These are phyloP conservation scores for Globisporangium perplexum DNA, from an alignment of 352 stramenopile species.

Conservation along the genomic window DNA sequence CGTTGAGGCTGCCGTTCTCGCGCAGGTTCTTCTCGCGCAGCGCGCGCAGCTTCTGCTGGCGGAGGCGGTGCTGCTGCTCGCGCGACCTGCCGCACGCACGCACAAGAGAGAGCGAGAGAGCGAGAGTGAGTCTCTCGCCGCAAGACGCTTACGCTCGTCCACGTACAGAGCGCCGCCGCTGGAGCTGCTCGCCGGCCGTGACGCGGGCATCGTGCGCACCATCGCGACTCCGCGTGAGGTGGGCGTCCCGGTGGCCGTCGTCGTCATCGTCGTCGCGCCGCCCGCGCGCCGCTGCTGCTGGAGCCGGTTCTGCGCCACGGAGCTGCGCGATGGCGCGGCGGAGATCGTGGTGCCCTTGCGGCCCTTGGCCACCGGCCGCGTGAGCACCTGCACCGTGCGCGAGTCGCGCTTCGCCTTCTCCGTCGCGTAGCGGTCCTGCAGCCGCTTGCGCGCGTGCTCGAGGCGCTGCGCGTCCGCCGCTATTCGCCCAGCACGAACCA, in stretches of 20 bases:
- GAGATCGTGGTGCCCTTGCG: slow-evolving; percentile 59
- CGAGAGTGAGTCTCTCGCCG: neutral
- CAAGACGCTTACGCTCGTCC: too few relatives aligned
- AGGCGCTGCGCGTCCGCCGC: slow-evolving; percentile 34
- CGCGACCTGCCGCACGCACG: slow-evolving; percentile 24
- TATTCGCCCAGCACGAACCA: neutral
- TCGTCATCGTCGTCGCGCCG: slow-evolving; percentile 18
- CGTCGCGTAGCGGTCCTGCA: slow-evolving; percentile 73
- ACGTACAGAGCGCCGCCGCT: slow-evolving; percentile 3
- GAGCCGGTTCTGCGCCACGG: slow-evolving; percentile 30
- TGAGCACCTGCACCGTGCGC: slow-evolving; percentile 70
- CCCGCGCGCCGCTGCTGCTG: slow-evolving; percentile 23
- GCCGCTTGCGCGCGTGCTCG: slow-evolving; percentile 61
- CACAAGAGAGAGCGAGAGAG: slow-evolving; percentile 2
- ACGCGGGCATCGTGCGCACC: slow-evolving; percentile 4
- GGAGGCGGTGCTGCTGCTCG: slow-evolving; percentile 52
- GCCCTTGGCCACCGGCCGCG: slow-evolving; percentile 42
- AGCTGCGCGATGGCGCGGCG: slow-evolving; percentile 47
- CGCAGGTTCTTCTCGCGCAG: slow-evolving; percentile 18
- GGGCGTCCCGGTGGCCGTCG: slow-evolving; percentile 11
- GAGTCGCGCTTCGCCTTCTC: slow-evolving; percentile 68
- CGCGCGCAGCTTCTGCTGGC: slow-evolving; percentile 24
- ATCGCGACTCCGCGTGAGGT: slow-evolving; percentile 11
- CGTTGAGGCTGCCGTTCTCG: slow-evolving; percentile 17
- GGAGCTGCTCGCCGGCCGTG: neutral